Conservation (phyloP, 805 yeast species). For the Suhomyces canberraensis region DNA sequence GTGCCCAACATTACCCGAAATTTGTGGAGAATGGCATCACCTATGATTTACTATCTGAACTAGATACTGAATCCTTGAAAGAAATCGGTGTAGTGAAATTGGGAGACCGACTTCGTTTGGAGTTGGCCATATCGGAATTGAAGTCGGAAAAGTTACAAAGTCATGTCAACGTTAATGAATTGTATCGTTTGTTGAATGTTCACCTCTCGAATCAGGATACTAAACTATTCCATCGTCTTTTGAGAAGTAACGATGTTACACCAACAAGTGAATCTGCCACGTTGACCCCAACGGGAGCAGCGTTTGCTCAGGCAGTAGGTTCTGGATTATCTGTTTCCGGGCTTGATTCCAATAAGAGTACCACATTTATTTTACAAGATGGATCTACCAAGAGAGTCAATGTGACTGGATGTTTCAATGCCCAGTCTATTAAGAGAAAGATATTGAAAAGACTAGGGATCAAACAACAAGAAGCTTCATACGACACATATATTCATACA, state of each 20-base stretch:
- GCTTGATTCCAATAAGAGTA: constrained; percentile 30
- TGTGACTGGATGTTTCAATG: constrained; percentile 76
- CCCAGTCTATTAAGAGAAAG: constrained; percentile 70
- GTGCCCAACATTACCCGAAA: constrained; percentile 31
- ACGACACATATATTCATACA: constrained; percentile 60
- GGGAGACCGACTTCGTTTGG: constrained; percentile 78
- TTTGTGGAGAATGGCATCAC: constrained; percentile 52
- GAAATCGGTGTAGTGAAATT: constrained; percentile 73
- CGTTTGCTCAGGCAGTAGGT: constrained; percentile 1
- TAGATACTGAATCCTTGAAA: constrained; percentile 61
- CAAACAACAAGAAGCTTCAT: constrained; percentile 42
- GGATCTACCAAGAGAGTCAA: constrained; percentile 69
- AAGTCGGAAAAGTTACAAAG: constrained; percentile 30
- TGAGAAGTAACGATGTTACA: constrained; percentile 1
- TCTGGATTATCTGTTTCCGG: not conserved
- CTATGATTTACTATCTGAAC: constrained; percentile 52
- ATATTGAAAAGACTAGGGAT: constrained; percentile 58
- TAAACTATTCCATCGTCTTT: not conserved
- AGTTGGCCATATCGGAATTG: constrained; percentile 51
- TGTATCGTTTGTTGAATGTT: constrained; percentile 18
- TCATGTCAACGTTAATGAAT: constrained; percentile 23
- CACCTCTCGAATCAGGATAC: constrained; percentile 10
- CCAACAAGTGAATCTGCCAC: constrained; percentile 7
- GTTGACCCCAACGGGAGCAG: constrained; percentile 4
- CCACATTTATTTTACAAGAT: constrained; percentile 70